Evolutionary conservation across 768 basidiomycete species (phyloP).

Genomic region (Lentinus brumalis): DNA sequence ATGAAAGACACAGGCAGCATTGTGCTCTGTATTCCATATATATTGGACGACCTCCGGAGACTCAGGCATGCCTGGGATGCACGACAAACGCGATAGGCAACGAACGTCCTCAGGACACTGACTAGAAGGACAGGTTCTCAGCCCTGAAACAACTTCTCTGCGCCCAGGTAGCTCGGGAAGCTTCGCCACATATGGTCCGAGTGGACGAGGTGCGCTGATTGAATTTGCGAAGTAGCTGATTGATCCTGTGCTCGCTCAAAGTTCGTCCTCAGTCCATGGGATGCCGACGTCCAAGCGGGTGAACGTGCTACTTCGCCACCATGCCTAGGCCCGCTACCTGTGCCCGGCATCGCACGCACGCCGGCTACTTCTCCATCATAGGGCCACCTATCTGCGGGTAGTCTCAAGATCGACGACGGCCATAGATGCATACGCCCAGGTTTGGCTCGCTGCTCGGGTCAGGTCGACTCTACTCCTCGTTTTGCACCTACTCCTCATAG

Average conservation of each 20-base stretch:
- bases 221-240: conserved; percentile 12
- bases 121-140: background rate
- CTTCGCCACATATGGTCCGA: conserved; percentile 10
- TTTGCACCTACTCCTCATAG: too few relatives aligned
- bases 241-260: conserved; percentile 16
- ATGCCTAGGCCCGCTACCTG: too few relatives aligned
- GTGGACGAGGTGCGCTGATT: conserved; percentile 2
- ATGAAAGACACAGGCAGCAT: too few relatives aligned
- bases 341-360: too few relatives aligned
- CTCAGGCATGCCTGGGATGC: background rate
- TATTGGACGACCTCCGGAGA: background rate
- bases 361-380: too few relatives aligned
- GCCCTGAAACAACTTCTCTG: background rate
- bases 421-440: too few relatives aligned
- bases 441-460: too few relatives aligned
- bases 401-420: too few relatives aligned
- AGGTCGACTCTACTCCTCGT: too few relatives aligned
- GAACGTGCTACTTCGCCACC: too few relatives aligned
- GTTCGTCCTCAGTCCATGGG: conserved; percentile 12
- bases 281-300: conserved; percentile 6
- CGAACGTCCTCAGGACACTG: background rate
- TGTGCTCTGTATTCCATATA: too few relatives aligned
- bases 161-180: background rate
- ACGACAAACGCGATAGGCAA: background rate
- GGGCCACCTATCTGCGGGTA: too few relatives aligned